Base-by-base conservation (phyloP, 179 eudicot species). In the Beta lomatogona region DNA sequence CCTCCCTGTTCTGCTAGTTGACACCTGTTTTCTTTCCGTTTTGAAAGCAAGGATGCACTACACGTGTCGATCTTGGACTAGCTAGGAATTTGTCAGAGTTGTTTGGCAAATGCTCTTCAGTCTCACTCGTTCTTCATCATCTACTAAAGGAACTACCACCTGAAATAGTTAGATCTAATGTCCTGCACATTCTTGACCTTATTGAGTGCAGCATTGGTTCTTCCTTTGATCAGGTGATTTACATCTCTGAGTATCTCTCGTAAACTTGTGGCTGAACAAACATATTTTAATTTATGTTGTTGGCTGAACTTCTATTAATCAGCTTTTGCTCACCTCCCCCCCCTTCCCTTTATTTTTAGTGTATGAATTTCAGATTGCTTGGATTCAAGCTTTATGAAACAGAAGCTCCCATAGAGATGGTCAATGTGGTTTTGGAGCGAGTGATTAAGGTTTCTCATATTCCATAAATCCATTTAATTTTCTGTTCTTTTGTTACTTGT, bases 301-400 rank as follows among this genome's bases (percentile, higher is more conserved):
- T 44, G 81, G 59, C 57, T 41, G 48, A 76, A 16, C 21, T 58
- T 55, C n/a, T 66, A 6, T 50, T 80, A 72, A 80, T 78, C 66
- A 53, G 73, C 67, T 63, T 61, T 71, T 81, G 82, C 80, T 71
- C 28, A 2, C 21, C 54, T 50, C 28, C 5, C 48, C 25, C 12
- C 46, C 53, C 41, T 16, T 19, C 25, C 22, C 14, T 82, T 82
- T 16, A 73, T 58, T 59, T 87, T 90, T 86, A 93, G 97, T 85
- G 84, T 78, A 86, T 88, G 85, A 93, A 91, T 84, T 91, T 86
- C 91, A 89, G 92, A 88, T 83, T 93, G 84, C 90, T 91, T 84
- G 97, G 97, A 66, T 85, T 91, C 80, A 90, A 93, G 88, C 91
- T 93, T 68, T 90, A 86, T 72, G 97, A 93, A 84, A 82, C 79